Conservation (phyloP, 495 filamentous ascomycete genomes). For the Elasticomyces elasticus region DNA sequence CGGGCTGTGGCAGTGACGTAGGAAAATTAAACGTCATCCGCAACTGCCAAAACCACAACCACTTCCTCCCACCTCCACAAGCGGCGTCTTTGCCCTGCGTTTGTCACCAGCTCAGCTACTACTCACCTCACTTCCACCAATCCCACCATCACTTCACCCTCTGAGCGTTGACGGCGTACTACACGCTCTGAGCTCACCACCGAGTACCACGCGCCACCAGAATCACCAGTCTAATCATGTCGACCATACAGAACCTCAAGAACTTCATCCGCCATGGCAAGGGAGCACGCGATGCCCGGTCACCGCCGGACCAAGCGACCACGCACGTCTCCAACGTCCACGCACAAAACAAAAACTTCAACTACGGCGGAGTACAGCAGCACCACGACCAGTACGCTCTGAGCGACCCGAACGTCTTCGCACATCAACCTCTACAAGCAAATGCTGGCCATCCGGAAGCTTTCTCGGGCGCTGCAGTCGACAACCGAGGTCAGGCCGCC, state of each 20-base stretch:
- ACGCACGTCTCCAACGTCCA: slow-evolving; percentile 58
- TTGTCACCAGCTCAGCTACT: no score
- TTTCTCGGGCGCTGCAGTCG: slow-evolving; percentile 50
- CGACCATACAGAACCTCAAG: slow-evolving; percentile 65
- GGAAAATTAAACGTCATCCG: no score
- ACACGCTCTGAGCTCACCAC: neutral
- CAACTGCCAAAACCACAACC: no score
- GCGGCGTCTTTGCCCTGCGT: neutral
- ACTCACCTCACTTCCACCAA: neutral
- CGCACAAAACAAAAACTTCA: slow-evolving; percentile 47
- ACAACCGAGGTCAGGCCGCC: slow-evolving; percentile 53
- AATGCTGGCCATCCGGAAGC: slow-evolving; percentile 29
- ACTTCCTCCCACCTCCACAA: no score
- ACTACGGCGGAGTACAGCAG: slow-evolving; percentile 27
- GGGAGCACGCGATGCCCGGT: slow-evolving; percentile 66
- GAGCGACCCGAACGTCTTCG: slow-evolving; percentile 41
- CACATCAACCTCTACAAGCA: slow-evolving; percentile 35
- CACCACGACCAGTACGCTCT: slow-evolving; percentile 44
- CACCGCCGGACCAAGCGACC: slow-evolving; percentile 53
- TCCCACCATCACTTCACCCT: neutral
- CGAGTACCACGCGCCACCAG: neutral
- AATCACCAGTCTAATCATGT: slow-evolving; percentile 17
- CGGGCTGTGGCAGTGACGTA: no score
- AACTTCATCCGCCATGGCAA: slow-evolving; percentile 99
- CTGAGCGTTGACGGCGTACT: neutral